Base-by-base conservation (phyloP, 2,329 filamentous ascomycete genomes). In the Neofusicoccum umdonicola region DNA sequence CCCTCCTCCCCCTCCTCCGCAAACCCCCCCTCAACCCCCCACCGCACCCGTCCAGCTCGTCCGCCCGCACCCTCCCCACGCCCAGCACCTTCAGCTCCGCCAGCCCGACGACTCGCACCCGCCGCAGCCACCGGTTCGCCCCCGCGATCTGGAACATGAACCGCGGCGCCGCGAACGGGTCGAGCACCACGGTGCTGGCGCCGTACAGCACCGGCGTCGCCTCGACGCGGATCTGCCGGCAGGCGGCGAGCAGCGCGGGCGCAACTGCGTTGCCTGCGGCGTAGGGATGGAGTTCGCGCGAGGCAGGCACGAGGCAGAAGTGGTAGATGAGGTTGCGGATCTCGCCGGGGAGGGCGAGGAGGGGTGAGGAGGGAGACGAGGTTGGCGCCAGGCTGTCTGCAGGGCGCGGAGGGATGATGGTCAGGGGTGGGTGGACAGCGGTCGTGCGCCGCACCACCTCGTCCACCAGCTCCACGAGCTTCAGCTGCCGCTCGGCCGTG, bases 271-370 rank as follows among this genome's bases (percentile, higher is more conserved):
- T 22, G 19, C 19, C 19, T 22, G 19, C 4, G 27, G 27, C 27
- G 27, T 31, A 31, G 4, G 27, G 27, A 6, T 1, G 27, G 27
- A 31, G 27, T 31, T 31, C 27, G 27, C 27, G 27, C 4, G 27
- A 31, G 27, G 27, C 2, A 2, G 19, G 19, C 19, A n/a, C 58
- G 13, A 83, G 72, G 35, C 81, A 72, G 35, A 72, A 69, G 35
- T 68, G 66, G 71, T 81, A 84, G 39, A 90, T 84, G 70, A 89
- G 82, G 63, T 88, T 84, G 39, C 83, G 82, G 2, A 90, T 80
- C 69, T 90, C 88, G 2, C 81, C 79, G 35, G 89, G 83, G 1
- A 90, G 79, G 15, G 67, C 71, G 74, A 81, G 79, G 61, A 82
- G 68, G 19, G 17, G 17, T 17, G 17, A 17, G 17, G 17, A 17